Evolutionary conservation across 2,329 filamentous ascomycete species (phyloP), one percentile per base, ranked within the genome.

Genomic region (Rutstroemia sydowiana): DNA sequence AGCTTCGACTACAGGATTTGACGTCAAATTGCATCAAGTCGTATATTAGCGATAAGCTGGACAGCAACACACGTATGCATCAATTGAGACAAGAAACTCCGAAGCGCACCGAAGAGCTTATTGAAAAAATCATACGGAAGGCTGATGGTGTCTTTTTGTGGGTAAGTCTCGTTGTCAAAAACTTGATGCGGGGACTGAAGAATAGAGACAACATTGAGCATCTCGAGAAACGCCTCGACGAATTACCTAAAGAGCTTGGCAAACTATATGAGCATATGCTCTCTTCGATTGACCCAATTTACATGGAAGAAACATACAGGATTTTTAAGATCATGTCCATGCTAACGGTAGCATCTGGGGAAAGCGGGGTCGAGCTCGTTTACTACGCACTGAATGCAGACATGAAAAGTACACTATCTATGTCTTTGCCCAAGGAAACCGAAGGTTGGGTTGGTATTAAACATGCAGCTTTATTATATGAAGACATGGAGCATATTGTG

Each of bases 211-310:
- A 40, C 20, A 10, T 40, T 40, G 4, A 14, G 30, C 16, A 40
- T 34, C 41, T 53, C n/a, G 34, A 42, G 18, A 23, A 23, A 21
- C 32, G 49, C n/a, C 36, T 46, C 5, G 21, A 21, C 16, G 11
- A 41, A 28, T n/a, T 52, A 2, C 44, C 50, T 14, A 6, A 10
- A 18, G 50, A 47, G 5, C 20, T 52, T 4, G 50, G 48, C n/a
- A 20, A 47, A 2, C 40, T 47, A 11, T 52, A 41, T 20, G 34
- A 41, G 11, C 43, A 48, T 26, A 47, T 52, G 34, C 36, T 48
- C n/a, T 41, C 31, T n/a, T 20, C 30, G 10, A 18, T 52, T 5
- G 49, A 45, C 13, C 10, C 8, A 9, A 18, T 52, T 5, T 46
- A 52, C 30, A 18, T 23, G 39, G 13, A 31, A 23, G 42, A 46